Base-by-base conservation (phyloP, 495 filamentous ascomycete species). In the Cenococcum geophilum region DNA sequence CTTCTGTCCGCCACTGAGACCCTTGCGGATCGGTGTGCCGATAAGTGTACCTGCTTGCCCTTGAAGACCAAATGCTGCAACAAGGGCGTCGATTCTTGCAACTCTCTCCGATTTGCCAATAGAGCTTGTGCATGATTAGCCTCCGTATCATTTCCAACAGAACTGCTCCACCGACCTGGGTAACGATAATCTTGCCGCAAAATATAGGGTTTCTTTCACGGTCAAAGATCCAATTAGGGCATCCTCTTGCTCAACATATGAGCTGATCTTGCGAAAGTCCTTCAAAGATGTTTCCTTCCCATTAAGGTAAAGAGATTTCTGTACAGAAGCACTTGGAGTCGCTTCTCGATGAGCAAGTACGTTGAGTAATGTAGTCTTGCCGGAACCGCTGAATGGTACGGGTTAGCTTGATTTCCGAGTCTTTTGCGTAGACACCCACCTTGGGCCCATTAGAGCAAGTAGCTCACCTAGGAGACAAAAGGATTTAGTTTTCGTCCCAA, bases 211-310 rank as follows among this genome's bases (percentile, higher is more conserved):
- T 74, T 95, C 89, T 20, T 76, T 76, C 12, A 91, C 87, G 0
- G 88, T 92, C 61, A 92, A 76, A 0, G 85, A 84, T 16, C 89
- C 89, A 49, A 91, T 86, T 5, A 95, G 76, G 3, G 87, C 82
- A 77, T 95, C 89, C 58, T 92, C 88, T 73, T 92, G 89, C 78
- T 95, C 89, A 12, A 95, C 89, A 68, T 89, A 91, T 20, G 83
- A 81, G 50, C 76, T 82, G 55, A 89, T 75, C 22, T 77, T 74
- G 14, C 78, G 74, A 63, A 84, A 78, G 22, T 65, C 64, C 20
- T 70, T 57, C 69, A 75, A 14, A 73, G 59, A 71, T 2, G 76
- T 68, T 22, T 69, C 67, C 0, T 58, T 65, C 37, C 85, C 85
- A 68, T 90, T 88, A 61, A 90, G 73, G 52, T 78, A 77, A 53